These are phyloP conservation scores for Sugiyamaella marilandica DNA, from an alignment of 805 yeast species.

Conservation along the genomic window DNA sequence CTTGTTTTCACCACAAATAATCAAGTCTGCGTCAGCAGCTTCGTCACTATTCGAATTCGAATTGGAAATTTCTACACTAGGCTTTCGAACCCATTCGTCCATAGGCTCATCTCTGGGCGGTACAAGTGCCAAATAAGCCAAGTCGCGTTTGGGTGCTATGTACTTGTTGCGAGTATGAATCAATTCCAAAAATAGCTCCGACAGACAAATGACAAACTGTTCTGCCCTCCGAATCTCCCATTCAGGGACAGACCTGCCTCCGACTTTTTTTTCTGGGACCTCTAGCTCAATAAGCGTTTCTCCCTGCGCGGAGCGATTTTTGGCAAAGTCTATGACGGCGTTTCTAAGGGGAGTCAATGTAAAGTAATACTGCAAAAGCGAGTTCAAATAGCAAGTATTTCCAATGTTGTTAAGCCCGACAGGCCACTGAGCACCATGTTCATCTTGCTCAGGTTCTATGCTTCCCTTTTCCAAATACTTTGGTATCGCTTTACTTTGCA, in stretches of 20 bases:
- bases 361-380: conserved; percentile 85
- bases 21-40: neutral
- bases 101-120: conserved; percentile 31
- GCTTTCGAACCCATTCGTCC: conserved; percentile 14
- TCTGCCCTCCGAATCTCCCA: conserved; percentile 75
- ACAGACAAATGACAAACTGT: conserved; percentile 71
- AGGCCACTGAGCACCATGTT: conserved; percentile 60
- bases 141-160: conserved; percentile 74
- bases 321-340: conserved; percentile 51
- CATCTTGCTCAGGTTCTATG: conserved; percentile 20
- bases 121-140: conserved; percentile 79
- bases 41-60: neutral
- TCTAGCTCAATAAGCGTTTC: conserved; percentile 1
- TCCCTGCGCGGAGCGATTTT: neutral
- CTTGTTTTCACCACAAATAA: neutral
- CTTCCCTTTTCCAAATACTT: conserved; percentile 64
- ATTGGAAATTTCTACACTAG: neutral
- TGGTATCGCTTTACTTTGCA: conserved; percentile 51
- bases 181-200: conserved; percentile 65
- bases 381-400: conserved; percentile 90
- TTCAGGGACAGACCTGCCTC: conserved; percentile 79
- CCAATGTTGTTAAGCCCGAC: conserved; percentile 93
- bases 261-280: conserved; percentile 56
- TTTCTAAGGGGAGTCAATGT: conserved; percentile 77
- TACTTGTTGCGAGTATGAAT: conserved; percentile 56